These are phyloP conservation scores for Xylaria sp. DNA, from an alignment of 2,329 filamentous ascomycete genomes.

Conservation along the genomic window DNA sequence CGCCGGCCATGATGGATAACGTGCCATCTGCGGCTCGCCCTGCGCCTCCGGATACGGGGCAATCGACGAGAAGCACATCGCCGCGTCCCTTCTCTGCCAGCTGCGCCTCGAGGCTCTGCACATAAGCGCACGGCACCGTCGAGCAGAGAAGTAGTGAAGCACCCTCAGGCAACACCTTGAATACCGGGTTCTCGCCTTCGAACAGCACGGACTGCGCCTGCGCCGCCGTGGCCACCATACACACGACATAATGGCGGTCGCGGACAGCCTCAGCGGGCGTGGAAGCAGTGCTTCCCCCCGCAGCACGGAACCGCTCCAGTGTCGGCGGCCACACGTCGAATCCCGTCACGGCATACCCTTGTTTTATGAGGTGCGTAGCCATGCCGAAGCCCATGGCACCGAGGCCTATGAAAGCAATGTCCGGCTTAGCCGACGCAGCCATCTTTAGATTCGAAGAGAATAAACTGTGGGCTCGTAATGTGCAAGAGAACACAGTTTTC, in stretches of 20 bases:
- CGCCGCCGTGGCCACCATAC: constrained; percentile 76
- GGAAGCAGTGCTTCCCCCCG: constrained; percentile 64
- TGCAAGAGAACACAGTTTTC: background rate
- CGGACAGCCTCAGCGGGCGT: constrained; percentile 67
- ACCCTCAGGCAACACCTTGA: constrained; percentile 57
- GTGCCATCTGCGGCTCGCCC: constrained; percentile 72
- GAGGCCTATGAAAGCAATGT: constrained; percentile 72
- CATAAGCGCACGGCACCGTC: constrained; percentile 71
- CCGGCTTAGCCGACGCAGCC: constrained; percentile 43
- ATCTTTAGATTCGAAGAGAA: constrained; percentile 7
- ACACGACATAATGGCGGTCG: constrained; percentile 65
- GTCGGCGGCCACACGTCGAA: constrained; percentile 74
- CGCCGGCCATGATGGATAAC: constrained; percentile 76
- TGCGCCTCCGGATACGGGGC: constrained; percentile 74
- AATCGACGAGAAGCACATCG: constrained; percentile 72
- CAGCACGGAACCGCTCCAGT: constrained; percentile 66
- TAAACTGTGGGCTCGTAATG: background rate
- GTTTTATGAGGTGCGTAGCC: constrained; percentile 73
- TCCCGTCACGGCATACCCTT: constrained; percentile 70
- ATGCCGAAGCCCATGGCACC: constrained; percentile 85
- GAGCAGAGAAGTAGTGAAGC: constrained; percentile 71
- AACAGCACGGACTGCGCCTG: constrained; percentile 72
- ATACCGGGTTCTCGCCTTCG: constrained; percentile 58
- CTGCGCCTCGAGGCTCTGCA: constrained; percentile 63
- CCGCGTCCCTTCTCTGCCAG: constrained; percentile 59